A percentile compares a stretch with the other conserved stretches of the same genome.
These are phyloP conservation scores for Cytospora mali DNA, from an alignment of 2,329 filamentous ascomycete genomes.

Conservation along the genomic window DNA sequence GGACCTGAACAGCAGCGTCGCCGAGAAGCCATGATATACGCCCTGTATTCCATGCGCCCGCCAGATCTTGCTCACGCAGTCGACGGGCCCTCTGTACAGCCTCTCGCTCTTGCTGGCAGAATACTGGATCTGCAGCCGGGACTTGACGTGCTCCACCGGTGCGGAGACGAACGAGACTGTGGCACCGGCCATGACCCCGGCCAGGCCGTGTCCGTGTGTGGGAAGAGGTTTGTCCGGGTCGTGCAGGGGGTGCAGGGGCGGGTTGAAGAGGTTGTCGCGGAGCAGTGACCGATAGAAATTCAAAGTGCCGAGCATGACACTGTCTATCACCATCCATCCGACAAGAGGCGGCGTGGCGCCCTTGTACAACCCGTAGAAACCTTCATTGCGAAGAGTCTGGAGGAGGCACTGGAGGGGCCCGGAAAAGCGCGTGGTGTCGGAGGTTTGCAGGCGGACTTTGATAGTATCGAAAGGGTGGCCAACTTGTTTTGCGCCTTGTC, in stretches of 20 bases:
- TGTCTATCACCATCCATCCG: slow-evolving; percentile 97
- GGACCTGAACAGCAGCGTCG: slow-evolving; percentile 84
- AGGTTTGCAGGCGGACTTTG: slow-evolving; percentile 94
- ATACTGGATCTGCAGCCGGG: slow-evolving; percentile 92
- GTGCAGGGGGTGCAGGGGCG: slow-evolving; percentile 40
- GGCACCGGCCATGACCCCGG: slow-evolving; percentile 81
- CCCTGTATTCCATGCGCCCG: slow-evolving; percentile 74
- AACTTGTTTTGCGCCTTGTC: slow-evolving; percentile 44
- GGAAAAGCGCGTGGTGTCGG: slow-evolving; percentile 72
- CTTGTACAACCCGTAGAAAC: slow-evolving; percentile 86
- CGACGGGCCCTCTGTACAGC: slow-evolving; percentile 83
- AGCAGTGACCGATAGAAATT: slow-evolving; percentile 86
- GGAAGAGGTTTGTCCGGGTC: slow-evolving; percentile 59
- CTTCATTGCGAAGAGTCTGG: slow-evolving; percentile 85
- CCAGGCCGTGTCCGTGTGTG: slow-evolving; percentile 79
- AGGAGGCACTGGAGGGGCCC: slow-evolving; percentile 85
- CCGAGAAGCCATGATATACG: slow-evolving; percentile 81
- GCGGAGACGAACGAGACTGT: slow-evolving; percentile 93
- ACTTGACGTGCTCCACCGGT: slow-evolving; percentile 90
- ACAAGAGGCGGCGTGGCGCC: slow-evolving; percentile 88
- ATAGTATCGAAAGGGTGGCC: slow-evolving; percentile 89
- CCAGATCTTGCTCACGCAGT: slow-evolving; percentile 75
- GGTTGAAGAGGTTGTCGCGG: slow-evolving; percentile 76
- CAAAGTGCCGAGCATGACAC: slow-evolving; percentile 84
- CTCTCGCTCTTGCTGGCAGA: slow-evolving; percentile 75